Evolutionary conservation across 768 basidiomycete species (phyloP).

Genomic region (Xerocomellus chrysenteron): DNA sequence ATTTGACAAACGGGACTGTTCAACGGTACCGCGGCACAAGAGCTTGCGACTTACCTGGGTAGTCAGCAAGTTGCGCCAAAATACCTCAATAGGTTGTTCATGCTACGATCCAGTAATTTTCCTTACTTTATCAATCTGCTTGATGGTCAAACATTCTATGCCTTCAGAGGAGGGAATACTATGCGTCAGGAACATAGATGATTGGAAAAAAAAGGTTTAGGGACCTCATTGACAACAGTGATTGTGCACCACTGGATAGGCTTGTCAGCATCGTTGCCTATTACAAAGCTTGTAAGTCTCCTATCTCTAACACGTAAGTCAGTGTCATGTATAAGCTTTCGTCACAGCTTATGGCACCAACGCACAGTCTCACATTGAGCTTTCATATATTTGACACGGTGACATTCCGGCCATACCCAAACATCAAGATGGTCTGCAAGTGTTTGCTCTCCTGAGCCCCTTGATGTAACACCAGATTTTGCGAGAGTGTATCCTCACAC

Average conservation of each 20-base stretch:
- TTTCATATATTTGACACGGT: background rate
- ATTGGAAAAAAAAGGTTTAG: background rate
- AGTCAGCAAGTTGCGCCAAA: constrained; percentile 13
- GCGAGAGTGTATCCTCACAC: constrained; percentile 15
- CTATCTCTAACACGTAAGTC: too few species aligned
- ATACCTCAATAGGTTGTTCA: too few species aligned
- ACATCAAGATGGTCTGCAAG: constrained; percentile 18
- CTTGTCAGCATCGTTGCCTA: constrained; percentile 18
- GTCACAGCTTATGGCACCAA: background rate
- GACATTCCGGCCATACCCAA: constrained; percentile 6
- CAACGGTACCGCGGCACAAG: constrained; percentile 9
- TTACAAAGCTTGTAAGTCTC: constrained; percentile 14
- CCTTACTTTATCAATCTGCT: background rate
- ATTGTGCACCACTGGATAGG: constrained; percentile 14
- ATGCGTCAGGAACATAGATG: constrained; percentile 11
- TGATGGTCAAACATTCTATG: background rate
- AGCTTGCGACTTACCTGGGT: constrained; percentile 5
- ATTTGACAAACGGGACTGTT: constrained; percentile 20
- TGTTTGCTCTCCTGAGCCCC: constrained; percentile 17
- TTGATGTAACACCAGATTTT: constrained; percentile 10
- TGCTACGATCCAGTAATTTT: constrained; percentile 4
- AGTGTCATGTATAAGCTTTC: background rate
- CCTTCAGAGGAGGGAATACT: constrained; percentile 12
- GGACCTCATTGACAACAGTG: background rate
- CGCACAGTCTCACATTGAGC: background rate